phyloP scores from a whole-genome alignment of 2,329 filamentous ascomycete genomes.

The Hypoxylon sp. region DNA sequence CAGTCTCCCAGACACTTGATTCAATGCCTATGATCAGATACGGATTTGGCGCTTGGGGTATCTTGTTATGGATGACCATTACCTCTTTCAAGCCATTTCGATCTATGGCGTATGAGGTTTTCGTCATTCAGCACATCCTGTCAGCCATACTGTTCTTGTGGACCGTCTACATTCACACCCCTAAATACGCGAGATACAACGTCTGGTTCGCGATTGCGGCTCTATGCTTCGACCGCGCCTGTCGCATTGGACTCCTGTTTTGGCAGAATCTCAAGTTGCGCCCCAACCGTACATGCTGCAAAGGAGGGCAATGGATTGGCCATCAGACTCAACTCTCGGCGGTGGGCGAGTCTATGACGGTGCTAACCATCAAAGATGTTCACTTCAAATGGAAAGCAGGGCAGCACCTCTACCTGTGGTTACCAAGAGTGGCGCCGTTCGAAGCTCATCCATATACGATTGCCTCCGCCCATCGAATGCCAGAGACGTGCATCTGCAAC shows the following conservation, averaged over 20 bases:
- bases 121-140: slow-evolving; percentile 76
- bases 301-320: slow-evolving; percentile 65
- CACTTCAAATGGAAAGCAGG: slow-evolving; percentile 72
- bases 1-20: slow-evolving; percentile 70
- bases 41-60: slow-evolving; percentile 76
- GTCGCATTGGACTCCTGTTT: slow-evolving; percentile 63
- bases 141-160: slow-evolving; percentile 74
- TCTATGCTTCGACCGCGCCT: slow-evolving; percentile 73
- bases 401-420: slow-evolving; percentile 74
- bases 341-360: slow-evolving; percentile 67
- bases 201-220: slow-evolving; percentile 77
- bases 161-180: slow-evolving; percentile 75
- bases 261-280: slow-evolving; percentile 68
- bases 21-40: slow-evolving; percentile 77
- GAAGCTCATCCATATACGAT: slow-evolving; percentile 75
- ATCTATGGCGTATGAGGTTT: slow-evolving; percentile 77
- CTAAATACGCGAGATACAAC: slow-evolving; percentile 70
- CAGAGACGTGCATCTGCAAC: slow-evolving; percentile 69
- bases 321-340: slow-evolving; percentile 66
- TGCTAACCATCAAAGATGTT: slow-evolving; percentile 72
- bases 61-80: slow-evolving; percentile 76
- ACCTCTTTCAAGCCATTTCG: slow-evolving; percentile 75
- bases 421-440: slow-evolving; percentile 67
- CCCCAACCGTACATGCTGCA: slow-evolving; percentile 60
- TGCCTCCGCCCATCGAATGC: slow-evolving; percentile 67